phyloP scores from a whole-genome alignment of 2,329 filamentous ascomycete species.

The Cladosporium oxysporum region DNA sequence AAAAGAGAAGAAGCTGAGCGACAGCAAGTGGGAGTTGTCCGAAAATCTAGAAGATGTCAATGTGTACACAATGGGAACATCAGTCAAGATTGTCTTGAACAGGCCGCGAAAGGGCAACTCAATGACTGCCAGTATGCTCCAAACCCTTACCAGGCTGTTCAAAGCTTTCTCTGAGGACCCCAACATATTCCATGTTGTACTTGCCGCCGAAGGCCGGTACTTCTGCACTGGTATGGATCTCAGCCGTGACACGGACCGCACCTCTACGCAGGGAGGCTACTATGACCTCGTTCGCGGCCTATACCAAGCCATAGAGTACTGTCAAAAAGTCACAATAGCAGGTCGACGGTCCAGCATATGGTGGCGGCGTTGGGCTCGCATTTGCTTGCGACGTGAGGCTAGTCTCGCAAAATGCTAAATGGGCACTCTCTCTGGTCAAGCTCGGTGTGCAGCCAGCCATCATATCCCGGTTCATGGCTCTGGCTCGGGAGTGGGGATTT shows the following conservation, averaged over 20 bases:
- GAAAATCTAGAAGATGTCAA: neutral
- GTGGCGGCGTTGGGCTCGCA: conserved; percentile 26
- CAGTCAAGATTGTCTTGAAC: conserved; percentile 24
- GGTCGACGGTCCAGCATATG: conserved; percentile 24
- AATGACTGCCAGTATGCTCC: conserved; percentile 25
- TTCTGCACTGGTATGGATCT: conserved; percentile 31
- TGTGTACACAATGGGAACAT: conserved; percentile 11
- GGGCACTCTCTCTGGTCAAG: conserved; percentile 25
- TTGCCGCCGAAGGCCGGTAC: conserved; percentile 27
- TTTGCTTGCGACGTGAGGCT: conserved; percentile 27
- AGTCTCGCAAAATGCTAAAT: conserved; percentile 21
- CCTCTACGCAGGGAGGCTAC: conserved; percentile 16
- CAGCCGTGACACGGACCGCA: conserved; percentile 20
- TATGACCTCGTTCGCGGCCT: conserved; percentile 24
- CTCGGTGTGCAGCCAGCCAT: conserved; percentile 26
- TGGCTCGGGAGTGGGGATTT: conserved; percentile 12
- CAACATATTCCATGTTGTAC: conserved; percentile 23
- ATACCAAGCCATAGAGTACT: conserved; percentile 25
- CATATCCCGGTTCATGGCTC: conserved; percentile 24
- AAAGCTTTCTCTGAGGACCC: conserved; percentile 20
- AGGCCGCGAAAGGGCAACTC: conserved; percentile 26
- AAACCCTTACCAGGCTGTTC: conserved; percentile 23
- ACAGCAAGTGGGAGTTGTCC: neutral
- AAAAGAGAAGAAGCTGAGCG: neutral
- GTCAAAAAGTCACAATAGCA: conserved; percentile 25